Base-by-base conservation (phyloP, 306 rosid species). In the Quercus aquifolioides region DNA sequence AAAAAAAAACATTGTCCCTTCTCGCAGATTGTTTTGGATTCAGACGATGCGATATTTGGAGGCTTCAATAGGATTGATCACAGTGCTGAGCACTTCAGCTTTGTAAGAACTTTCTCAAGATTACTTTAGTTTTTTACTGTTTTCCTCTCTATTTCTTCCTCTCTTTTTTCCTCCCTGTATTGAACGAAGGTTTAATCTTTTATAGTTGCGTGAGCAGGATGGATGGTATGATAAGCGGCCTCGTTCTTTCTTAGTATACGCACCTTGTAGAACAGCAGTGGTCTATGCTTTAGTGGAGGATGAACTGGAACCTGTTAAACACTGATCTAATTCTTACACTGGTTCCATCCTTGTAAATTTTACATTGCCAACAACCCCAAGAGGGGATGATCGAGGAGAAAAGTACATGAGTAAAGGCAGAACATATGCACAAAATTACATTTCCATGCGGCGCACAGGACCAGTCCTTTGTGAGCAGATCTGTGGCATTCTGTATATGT, bases 21-120 rank as follows among this genome's bases (percentile, higher is more conserved):
- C 75, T 74, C 80, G 21, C 89, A 90, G 99, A 86, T 95, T 85
- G 97, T 84, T 80, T 87, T 95, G 96, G 99, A 93, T 89, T 89
- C 99, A 6, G 98, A 93, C 80, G 89, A 88, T 56, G 49, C 79
- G 12, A 65, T 83, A 77, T 95, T 91, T 63, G 99, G 97, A 74
- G 97, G 98, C 69, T 91, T 86, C 87, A 71, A 52, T 75, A 88
- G 98, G 86, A 83, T 93, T 74, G 82, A 80, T 81, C 94, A 86
- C 77, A 35, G 63, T 41, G 94, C 96, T 20, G 97, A 93, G 77
- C 88, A 85, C 87, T 96, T 91, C 75, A 83, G 91, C 46, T 7
- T 55, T 21, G 99, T 93, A 88, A 77, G 97, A 68, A 21, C 75
- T 74, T 23, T 73, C 38, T 80, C 74, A 19, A 28, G 1, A 33